These are phyloP conservation scores for Noccaea caerulescens DNA, from an alignment of 345 rosid genomes.

Conservation along the genomic window DNA sequence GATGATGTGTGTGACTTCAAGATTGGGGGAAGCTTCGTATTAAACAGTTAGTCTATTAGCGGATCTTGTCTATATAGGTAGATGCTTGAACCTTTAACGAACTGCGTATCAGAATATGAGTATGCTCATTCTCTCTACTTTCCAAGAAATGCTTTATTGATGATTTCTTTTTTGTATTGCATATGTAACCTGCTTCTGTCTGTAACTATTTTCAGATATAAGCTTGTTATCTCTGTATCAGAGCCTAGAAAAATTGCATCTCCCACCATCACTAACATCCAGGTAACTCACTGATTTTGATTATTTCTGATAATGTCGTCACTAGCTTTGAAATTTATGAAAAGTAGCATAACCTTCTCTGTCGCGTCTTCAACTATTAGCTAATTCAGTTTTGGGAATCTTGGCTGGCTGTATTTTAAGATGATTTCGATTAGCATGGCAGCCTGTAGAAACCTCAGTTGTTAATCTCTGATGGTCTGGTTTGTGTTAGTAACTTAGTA, in stretches of 20 bases:
- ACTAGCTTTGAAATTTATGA: constrained; percentile 6
- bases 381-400: constrained; percentile 29
- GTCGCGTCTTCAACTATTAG: background rate
- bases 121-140: constrained; percentile 16
- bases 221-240: constrained; percentile 78
- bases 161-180: background rate
- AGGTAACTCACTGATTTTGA: constrained; percentile 51
- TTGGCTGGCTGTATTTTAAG: constrained; percentile 26
- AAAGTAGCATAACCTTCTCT: constrained; percentile 7
- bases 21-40: constrained; percentile 24
- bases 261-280: constrained; percentile 80
- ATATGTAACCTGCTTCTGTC: constrained; percentile 26
- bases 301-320: background rate
- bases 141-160: background rate
- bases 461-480: constrained; percentile 14
- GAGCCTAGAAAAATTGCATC: constrained; percentile 88
- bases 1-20: constrained; percentile 9
- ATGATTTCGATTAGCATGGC: constrained; percentile 15
- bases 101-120: background rate
- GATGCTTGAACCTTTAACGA: constrained; percentile 14
- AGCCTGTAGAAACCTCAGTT: constrained; percentile 25
- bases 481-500: constrained; percentile 11
- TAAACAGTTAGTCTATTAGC: constrained; percentile 19
- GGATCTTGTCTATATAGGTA: constrained; percentile 9
- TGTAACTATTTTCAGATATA: constrained; percentile 61